Conservation (phyloP, 2,329 filamentous ascomycete genomes). For the Fusarium sp. region DNA sequence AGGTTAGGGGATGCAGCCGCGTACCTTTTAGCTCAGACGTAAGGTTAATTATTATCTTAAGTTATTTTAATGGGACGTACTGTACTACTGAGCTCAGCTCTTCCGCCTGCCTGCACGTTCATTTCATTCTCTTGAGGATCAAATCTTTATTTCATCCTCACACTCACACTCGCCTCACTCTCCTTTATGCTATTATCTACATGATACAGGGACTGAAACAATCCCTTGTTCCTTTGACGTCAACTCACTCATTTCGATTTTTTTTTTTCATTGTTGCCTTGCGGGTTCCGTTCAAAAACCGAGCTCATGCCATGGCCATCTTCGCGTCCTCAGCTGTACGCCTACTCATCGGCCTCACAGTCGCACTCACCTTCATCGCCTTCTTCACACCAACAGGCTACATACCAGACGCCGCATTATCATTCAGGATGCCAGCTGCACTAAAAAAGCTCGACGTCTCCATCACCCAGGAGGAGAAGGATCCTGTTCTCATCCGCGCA, state of each 20-base stretch:
- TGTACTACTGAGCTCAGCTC: background rate
- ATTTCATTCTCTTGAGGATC: background rate
- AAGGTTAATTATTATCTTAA: background rate
- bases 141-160: background rate
- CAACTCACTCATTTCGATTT: background rate
- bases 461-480: constrained; percentile 45
- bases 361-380: constrained; percentile 33
- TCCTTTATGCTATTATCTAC: constrained; percentile 8
- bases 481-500: constrained; percentile 48
- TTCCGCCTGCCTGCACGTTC: background rate
- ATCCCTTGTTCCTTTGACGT: constrained; percentile 14
- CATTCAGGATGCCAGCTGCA: constrained; percentile 25
- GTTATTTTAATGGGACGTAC: background rate
- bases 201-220: constrained; percentile 21
- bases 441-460: constrained; percentile 45
- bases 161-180: background rate
- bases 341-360: constrained; percentile 32
- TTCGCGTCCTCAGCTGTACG: constrained; percentile 28
- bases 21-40: background rate
- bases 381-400: constrained; percentile 21
- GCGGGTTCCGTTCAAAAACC: background rate
- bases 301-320: constrained; percentile 25
- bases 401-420: constrained; percentile 12
- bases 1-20: background rate
- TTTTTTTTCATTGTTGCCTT: background rate